Evolutionary conservation across 306 rosid genomes (phyloP), one percentile per base, ranked within the genome.

Genomic region (Nissolia schottii): DNA sequence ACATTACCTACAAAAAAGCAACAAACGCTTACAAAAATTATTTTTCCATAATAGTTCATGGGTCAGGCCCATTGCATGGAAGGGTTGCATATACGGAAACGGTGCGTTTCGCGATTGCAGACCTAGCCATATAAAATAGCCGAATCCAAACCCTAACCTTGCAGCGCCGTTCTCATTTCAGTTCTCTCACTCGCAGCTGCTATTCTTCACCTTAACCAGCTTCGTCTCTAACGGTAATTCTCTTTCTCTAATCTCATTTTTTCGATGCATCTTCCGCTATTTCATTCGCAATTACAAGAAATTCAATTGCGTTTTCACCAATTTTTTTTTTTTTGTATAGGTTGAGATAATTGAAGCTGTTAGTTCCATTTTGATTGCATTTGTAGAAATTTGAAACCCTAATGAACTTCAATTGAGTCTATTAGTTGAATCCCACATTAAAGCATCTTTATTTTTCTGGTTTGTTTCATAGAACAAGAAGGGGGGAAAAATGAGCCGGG

Each of bases 401-500:
- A 0, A 10, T 13, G 7, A 20, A 63, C 10, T 43, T 37, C 0
- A 58, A 56, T 27, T 5, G 8, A 48, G 0, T 25, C 23, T 34
- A 43, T 25, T 25, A 5, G 16, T 27, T 3, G 10, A 40, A 43
- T 41, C 15, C 23, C 18, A 24, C 13, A 10, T 38, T 43, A 0
- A 24, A 24, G 32, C 55, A 7, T 50, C 22, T 24, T 10, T 1
- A 15, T 72, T 35, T 73, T 51, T 13, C n/a, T 9, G 4, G 4
- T 58, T 2, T 18, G 63, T 11, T 60, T 3, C 16, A 13, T 27
- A 37, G 7, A 18, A 37, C 5, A 50, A 10, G 8, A 37, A 37
- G 55, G 43, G 5, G 55, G 43, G 5, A 25, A 80, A 83, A 80
- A 94, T 94, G 99, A 94, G 97, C 74, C 88, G 93, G n/a, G 92